Base-by-base conservation (phyloP, 1,284 basidiomycete genomes). In the Meripilus lineatus region DNA sequence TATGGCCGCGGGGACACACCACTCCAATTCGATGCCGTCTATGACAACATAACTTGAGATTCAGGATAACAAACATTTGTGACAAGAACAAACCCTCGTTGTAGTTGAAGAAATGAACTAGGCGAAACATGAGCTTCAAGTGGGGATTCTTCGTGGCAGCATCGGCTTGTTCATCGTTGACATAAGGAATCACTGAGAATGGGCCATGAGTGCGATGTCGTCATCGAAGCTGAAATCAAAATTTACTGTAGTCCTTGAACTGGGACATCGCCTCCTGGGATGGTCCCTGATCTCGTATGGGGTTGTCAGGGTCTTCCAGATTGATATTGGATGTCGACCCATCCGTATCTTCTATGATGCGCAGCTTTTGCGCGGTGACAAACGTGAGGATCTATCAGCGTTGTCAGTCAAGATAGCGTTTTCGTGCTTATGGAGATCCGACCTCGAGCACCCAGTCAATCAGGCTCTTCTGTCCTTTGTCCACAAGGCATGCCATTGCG, bases 381-480 rank as follows among this genome's bases (percentile, higher is more conserved):
- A 83, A 59, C 15, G 68, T 66, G 34, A 94, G 67, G 45, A 86
- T 81, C 91, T 93, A 46, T 2, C 15, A 22, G 7, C 23, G n/a
- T 25, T 30, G n/a, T 37, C 36, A 15, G 10, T 25, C 2, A 10
- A 6, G 18, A 18, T 39, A 22, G 37, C 5, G 8, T 4, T 13
- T 22, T 13, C 30, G 18, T 21, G 32, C 7, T 30, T 26, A 22
- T 33, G 33, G 10, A 30, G 37, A 2, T 17, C 84, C 56, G 58
- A 90, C 91, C 59, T 88, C 78, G 54, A 83, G 83, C 39, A 84
- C 74, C 89, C 91, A 93, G 45, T 83, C 75, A 30, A 95, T 75
- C 39, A 91, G 69, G 26, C 75, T 71, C 46, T 68, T 63, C 54
- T 86, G 71, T 5, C 72, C 80, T 14, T 75, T 74, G 38, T 92